These are phyloP conservation scores for Phoenix dactylifera DNA, from an alignment of 176 grass and related monocot genomes.

Conservation along the genomic window DNA sequence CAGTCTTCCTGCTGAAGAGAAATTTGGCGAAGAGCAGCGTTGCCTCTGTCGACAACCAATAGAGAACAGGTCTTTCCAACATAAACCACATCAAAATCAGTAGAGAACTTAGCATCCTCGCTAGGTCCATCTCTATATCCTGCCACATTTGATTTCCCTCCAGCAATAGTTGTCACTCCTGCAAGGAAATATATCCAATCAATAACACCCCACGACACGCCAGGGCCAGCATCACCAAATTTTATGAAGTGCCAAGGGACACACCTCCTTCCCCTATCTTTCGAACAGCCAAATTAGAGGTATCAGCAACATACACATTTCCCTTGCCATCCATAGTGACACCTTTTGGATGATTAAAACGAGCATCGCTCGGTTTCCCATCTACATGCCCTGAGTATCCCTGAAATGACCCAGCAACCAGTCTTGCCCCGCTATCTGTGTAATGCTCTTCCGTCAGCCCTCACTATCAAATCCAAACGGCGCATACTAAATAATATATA, in stretches of 20 bases:
- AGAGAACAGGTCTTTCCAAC: conserved; percentile 84
- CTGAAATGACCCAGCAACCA: conserved; percentile 92
- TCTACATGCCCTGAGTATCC: conserved; percentile 87
- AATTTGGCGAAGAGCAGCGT: conserved; percentile 93
- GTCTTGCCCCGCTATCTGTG: conserved; percentile 95
- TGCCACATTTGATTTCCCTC: conserved; percentile 89
- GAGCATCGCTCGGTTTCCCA: conserved; percentile 86
- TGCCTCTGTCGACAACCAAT: conserved; percentile 85
- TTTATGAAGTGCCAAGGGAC: background rate
- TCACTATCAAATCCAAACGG: background rate
- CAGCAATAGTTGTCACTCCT: conserved; percentile 97
- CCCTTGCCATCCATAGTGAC: conserved; percentile 86
- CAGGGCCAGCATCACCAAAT: background rate
- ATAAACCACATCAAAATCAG: conserved; percentile 92
- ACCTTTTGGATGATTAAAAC: conserved; percentile 83
- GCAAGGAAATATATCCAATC: conserved; percentile 3
- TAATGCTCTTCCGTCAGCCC: conserved; percentile 10
- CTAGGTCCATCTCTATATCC: conserved; percentile 98
- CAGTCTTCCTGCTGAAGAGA: conserved; percentile 82
- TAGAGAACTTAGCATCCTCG: conserved; percentile 96
- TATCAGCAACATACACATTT: conserved; percentile 99
- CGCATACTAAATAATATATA: no score
- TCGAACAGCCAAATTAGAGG: conserved; percentile 81
- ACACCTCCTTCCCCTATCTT: conserved; percentile 86
- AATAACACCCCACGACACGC: background rate